These are phyloP conservation scores for Neofusicoccum kwambonambiense DNA, from an alignment of 2,329 filamentous ascomycete genomes.

Conservation along the genomic window DNA sequence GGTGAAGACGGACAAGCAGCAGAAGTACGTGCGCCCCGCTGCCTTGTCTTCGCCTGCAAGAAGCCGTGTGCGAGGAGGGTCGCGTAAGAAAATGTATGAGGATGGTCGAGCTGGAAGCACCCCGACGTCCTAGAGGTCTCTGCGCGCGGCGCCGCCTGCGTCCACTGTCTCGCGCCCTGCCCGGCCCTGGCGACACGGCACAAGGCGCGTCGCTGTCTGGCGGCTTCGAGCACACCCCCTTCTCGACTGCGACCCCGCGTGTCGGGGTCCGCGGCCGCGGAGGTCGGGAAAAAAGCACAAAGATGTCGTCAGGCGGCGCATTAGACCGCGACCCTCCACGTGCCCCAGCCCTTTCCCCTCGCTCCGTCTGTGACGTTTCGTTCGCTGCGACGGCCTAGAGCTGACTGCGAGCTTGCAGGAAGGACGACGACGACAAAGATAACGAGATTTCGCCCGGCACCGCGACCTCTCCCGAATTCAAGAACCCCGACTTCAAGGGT, in stretches of 20 bases:
- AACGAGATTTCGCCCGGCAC: conserved; percentile 43
- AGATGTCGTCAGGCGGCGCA: conserved; percentile 18
- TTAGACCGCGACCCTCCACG: conserved; percentile 17
- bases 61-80: conserved; percentile 8
- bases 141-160: conserved; percentile 14
- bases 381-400: conserved; percentile 10
- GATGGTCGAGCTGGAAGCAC: conserved; percentile 23
- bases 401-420: conserved; percentile 27
- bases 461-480: conserved; percentile 33
- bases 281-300: conserved; percentile 10
- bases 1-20: conserved; percentile 58
- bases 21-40: conserved; percentile 43
- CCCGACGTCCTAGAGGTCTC: conserved; percentile 8
- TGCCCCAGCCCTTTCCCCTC: conserved; percentile 10
- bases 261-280: not conserved
- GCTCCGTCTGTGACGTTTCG: not conserved
- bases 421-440: conserved; percentile 44
- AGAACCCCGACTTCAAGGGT: conserved; percentile 35
- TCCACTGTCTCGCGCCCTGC: conserved; percentile 13
- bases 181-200: conserved; percentile 7
- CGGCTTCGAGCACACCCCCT: not conserved
- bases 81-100: conserved; percentile 20
- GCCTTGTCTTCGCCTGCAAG: conserved; percentile 14
- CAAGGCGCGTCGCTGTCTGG: conserved; percentile 9
- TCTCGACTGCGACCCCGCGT: not conserved